These are phyloP conservation scores for Saccharomycopsis guyanensis DNA, from an alignment of 805 yeast species.

Conservation along the genomic window DNA sequence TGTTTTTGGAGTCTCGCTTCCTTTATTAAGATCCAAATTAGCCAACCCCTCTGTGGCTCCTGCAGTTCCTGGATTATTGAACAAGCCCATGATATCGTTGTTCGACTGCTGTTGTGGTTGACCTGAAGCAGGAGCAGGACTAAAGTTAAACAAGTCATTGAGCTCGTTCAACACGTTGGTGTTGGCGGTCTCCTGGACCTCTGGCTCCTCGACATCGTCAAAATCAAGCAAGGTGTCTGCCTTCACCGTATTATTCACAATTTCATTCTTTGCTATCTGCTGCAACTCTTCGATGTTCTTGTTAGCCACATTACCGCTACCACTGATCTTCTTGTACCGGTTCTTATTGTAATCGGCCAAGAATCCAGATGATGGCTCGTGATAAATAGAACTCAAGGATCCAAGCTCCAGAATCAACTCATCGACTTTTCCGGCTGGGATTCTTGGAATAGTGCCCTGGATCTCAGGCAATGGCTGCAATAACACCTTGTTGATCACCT, in stretches of 20 bases:
- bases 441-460: constrained; percentile 60
- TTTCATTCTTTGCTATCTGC: constrained; percentile 69
- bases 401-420: constrained; percentile 70
- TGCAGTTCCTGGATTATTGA: constrained; percentile 13
- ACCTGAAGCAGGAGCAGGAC: neutral
- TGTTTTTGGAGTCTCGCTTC: neutral
- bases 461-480: constrained; percentile 62
- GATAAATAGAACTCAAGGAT: constrained; percentile 82
- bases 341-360: constrained; percentile 37
- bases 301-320: constrained; percentile 33
- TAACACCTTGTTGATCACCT: constrained; percentile 45
- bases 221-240: constrained; percentile 82
- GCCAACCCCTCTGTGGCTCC: constrained; percentile 17
- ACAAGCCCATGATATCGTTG: constrained; percentile 18
- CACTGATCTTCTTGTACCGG: constrained; percentile 32
- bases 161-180: constrained; percentile 59
- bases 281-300: constrained; percentile 72
- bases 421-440: constrained; percentile 61
- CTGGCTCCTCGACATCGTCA: constrained; percentile 49
- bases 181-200: constrained; percentile 27
- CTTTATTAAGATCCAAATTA: constrained; percentile 9
- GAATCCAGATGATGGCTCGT: constrained; percentile 68
- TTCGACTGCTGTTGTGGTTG: constrained; percentile 1
- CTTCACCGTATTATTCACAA: constrained; percentile 47
- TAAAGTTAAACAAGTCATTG: constrained; percentile 55